Evolutionary conservation across 2,329 filamentous ascomycete genomes (phyloP).

Genomic region (Verticillium nubilum): DNA sequence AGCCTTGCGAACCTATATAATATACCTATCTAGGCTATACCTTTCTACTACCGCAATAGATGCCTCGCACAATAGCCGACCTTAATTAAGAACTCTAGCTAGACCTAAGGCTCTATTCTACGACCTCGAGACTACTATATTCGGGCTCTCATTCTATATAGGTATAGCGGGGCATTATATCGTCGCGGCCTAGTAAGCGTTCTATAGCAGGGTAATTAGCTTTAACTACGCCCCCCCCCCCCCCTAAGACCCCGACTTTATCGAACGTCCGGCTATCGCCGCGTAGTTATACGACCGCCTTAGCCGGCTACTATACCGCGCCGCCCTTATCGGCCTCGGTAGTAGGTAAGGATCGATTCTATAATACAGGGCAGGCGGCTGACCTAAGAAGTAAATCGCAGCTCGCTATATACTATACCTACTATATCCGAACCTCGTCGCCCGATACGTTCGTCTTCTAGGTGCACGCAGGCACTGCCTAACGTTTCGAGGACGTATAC

Average conservation of each 20-base stretch:
- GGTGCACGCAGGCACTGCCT: conserved; percentile 22
- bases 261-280: neutral
- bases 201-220: neutral
- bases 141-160: no score
- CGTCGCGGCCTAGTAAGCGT: neutral
- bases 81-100: no score
- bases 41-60: no score
- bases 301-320: neutral
- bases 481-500: neutral
- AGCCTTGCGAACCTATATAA: no score
- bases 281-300: no score
- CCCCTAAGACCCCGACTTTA: no score
- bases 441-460: conserved; percentile 28
- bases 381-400: conserved; percentile 17
- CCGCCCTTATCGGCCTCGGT: conserved; percentile 10
- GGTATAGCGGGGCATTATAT: no score
- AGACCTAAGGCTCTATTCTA: no score
- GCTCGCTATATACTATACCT: conserved; percentile 28
- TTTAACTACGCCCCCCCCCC: neutral
- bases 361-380: neutral
- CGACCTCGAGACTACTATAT: no score
- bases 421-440: conserved; percentile 18
- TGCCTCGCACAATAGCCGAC: no score
- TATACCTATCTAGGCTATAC: no score
- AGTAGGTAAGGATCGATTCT: conserved; percentile 7